Base-by-base conservation (phyloP, 805 yeast genomes). In the Myxozyma kluyveri region DNA sequence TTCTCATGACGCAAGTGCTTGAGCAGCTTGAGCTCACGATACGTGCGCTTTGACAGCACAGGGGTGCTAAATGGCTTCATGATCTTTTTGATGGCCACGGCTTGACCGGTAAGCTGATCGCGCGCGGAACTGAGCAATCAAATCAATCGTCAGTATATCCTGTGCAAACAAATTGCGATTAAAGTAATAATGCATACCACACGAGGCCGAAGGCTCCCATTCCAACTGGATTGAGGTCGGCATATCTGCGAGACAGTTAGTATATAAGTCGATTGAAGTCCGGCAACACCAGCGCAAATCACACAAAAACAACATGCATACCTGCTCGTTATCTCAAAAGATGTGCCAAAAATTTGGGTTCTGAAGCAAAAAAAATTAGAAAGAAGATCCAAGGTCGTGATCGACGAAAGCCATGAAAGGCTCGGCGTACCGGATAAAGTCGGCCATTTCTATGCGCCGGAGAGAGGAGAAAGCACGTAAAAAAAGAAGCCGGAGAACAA, bases 131-230 rank as follows among this genome's bases (percentile, higher is more conserved):
- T 62, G 38, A 9, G 40, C 6, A 17, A n/a, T n/a, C n/a, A n/a
- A n/a, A n/a, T n/a, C n/a, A n/a, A n/a, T n/a, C n/a, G 50, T 22
- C 18, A 3, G 38, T 17, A 3, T 40, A 2, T 10, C 17, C 17
- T 4, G 9, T 9, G 23, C 6, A 7, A 12, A n/a, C 12, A 12
- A 5, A 18, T 4, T 7, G 5, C 36, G 14, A 22, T 9, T n/a
- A 14, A 27, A 21, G 35, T 10, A 22, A 17, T 12, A 24, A 18
- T 6, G 38, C 65, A 26, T 57, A 62, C 65, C 99, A 93, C 36
- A 93, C 99, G 18, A 93, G 77, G 3, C 99, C 99, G 68, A 93
- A 93, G 5, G 99, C 99, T 23, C 99, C 99, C 99, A 93, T 93
- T 0, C 99, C 99, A 45, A 93, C 96, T 1, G 99, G 99, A 65